These are phyloP conservation scores for Rubia tinctorum DNA, from an alignment of 305 asterid genomes.

Conservation along the genomic window DNA sequence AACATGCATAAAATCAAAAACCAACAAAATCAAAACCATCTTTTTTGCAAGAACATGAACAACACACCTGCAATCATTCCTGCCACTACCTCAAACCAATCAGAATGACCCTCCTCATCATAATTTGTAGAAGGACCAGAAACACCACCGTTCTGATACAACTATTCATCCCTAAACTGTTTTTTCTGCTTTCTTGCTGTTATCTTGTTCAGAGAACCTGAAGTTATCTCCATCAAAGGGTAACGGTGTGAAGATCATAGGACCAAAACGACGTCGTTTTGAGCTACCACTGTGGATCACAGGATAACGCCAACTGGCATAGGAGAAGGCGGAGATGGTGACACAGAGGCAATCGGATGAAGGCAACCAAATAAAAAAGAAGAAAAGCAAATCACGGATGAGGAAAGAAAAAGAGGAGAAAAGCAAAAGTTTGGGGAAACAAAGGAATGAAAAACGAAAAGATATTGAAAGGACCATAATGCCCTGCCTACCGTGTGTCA, in stretches of 20 bases:
- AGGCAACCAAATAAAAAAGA: too few relatives aligned
- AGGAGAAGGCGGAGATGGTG: too few relatives aligned
- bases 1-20: slow-evolving; percentile 9
- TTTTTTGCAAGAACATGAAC: slow-evolving; percentile 7
- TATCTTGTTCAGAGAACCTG: slow-evolving; percentile 38
- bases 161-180: background rate
- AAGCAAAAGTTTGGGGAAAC: too few relatives aligned
- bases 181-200: background rate
- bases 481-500: too few relatives aligned
- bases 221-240: slow-evolving; percentile 45
- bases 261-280: too few relatives aligned
- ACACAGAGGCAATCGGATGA: too few relatives aligned
- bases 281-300: too few relatives aligned
- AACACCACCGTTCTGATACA: slow-evolving; percentile 28
- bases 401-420: too few relatives aligned
- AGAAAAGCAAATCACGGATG: too few relatives aligned
- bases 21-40: slow-evolving; percentile 3
- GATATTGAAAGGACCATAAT: too few relatives aligned
- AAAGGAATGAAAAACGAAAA: too few relatives aligned
- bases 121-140: slow-evolving; percentile 41
- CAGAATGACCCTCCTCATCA: slow-evolving; percentile 25
- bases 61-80: slow-evolving; percentile 50
- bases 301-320: too few relatives aligned
- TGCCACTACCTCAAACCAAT: slow-evolving; percentile 64
- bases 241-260: background rate